phyloP scores from a whole-genome alignment of 805 yeast genomes.

The Ogataea thermomethanolica region DNA sequence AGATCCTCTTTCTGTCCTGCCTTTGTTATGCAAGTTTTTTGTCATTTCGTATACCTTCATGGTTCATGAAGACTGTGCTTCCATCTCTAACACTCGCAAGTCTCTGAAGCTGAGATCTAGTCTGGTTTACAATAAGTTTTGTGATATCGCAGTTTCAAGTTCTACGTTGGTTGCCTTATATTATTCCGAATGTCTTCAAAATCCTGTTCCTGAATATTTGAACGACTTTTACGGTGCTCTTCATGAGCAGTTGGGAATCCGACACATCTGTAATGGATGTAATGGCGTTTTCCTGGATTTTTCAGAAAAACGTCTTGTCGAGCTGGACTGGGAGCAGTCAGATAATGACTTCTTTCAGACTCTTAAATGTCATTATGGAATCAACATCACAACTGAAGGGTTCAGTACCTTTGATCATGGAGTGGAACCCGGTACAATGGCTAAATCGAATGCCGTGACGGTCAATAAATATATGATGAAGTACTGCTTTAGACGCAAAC shows the following conservation, averaged over 20 bases:
- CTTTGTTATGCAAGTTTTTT: conserved; percentile 31
- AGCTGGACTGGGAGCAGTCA: conserved; percentile 40
- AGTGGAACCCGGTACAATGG: conserved; percentile 40
- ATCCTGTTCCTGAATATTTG: conserved; percentile 25
- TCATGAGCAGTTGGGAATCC: conserved; percentile 70
- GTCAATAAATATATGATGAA: conserved; percentile 47
- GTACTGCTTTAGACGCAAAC: conserved; percentile 50
- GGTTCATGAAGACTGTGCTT: conserved; percentile 50
- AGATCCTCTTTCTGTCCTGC: conserved; percentile 13
- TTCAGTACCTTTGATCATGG: conserved; percentile 68
- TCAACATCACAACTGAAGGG: conserved; percentile 54
- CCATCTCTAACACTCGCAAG: conserved; percentile 34
- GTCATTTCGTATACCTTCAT: conserved; percentile 47
- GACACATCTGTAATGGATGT: conserved; percentile 65
- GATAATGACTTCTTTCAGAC: conserved; percentile 75
- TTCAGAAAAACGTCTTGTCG: conserved; percentile 51
- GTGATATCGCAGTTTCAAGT: conserved; percentile 41
- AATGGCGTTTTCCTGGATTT: conserved; percentile 60
- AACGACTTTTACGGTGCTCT: conserved; percentile 52
- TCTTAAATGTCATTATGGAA: conserved; percentile 73
- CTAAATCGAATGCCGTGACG: conserved; percentile 33
- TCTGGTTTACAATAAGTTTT: conserved; percentile 42
- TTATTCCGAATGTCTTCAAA: conserved; percentile 24
- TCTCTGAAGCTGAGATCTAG: conserved; percentile 44
- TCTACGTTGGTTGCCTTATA: conserved; percentile 39